Conservation (phyloP, 345 rosid species). For the Eucalyptus globulus region DNA sequence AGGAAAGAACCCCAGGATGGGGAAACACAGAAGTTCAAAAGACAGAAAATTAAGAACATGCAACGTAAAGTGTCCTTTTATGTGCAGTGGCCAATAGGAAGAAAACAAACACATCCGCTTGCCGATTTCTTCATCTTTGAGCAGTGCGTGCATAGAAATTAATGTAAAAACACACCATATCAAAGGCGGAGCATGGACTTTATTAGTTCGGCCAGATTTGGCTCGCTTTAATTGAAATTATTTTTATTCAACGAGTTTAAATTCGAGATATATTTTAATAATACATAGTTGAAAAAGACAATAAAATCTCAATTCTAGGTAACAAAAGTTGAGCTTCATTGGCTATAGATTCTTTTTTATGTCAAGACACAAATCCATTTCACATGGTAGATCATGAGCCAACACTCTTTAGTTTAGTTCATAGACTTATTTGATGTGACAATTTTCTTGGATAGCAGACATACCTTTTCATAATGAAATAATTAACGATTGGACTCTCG, state of each 20-base stretch:
- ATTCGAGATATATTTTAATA: neutral
- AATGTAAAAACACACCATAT: too few relatives aligned
- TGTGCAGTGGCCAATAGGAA: neutral
- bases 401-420: neutral
- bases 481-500: neutral
- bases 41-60: neutral
- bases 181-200: too few relatives aligned
- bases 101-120: too few relatives aligned
- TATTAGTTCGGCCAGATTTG: too few relatives aligned
- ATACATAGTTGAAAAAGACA: neutral
- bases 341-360: neutral
- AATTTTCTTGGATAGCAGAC: too few relatives aligned
- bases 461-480: neutral
- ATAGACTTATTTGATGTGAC: too few relatives aligned
- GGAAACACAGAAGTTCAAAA: too few relatives aligned
- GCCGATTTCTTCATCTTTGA: too few relatives aligned
- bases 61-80: neutral
- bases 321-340: neutral
- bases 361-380: neutral
- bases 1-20: too few relatives aligned
- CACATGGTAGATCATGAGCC: neutral
- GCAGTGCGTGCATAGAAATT: too few relatives aligned
- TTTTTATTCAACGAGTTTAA: too few relatives aligned
- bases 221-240: too few relatives aligned
- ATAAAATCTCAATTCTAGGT: neutral